Base-by-base conservation (phyloP, 2,329 filamentous ascomycete species). In the Davidsoniella australis region DNA sequence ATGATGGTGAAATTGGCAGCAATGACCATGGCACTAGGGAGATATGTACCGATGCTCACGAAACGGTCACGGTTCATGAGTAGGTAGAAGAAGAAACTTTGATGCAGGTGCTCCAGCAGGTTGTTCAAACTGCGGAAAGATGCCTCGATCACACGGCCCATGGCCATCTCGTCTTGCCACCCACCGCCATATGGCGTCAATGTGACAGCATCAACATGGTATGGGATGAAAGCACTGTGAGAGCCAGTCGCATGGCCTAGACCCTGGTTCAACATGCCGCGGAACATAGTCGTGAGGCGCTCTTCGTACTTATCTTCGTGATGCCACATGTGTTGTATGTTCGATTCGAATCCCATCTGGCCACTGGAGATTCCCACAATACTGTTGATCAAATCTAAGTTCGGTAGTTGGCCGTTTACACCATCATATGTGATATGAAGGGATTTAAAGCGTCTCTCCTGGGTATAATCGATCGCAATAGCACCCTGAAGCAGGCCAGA, bases 81-180 rank as follows among this genome's bases (percentile, higher is more conserved):
- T 47, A 98, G 70, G 63, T 98, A 98, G 67, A 98, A 96, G 74
- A 98, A 98, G 70, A 98, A 98, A 63, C 88, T 95, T 66, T 98
- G 91, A 62, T 98, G 91, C 54, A 98, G 72, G 62, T 98, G 88
- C 66, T 98, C 91, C 29, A 98, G 74, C 52, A 98, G 68, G 60
- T 98, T 98, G 67, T 98, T 98, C 64, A 98, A 68, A 62, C 86
- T 94, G 58, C 91, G 75, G 63, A 94, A 94, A 2, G 91, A 75
- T 58, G 87, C 87, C 66, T 98, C 91, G 4, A 96, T 73, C 0
- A 88, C 80, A 49, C 88, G 75, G 5, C 91, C 91, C 61, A 98
- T 78, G 8, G 83, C 84, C 85, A 96, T 96, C 65, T 96, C 91
- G 62, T 98, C 91, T 60, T 96, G 86, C 86, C 87, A 94, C 29